Percentiles rank a stretch among this genome's conserved stretches.
phyloP scores from a whole-genome alignment of 2,329 filamentous ascomycete species.

The Sporothrix pseudoabietina region DNA sequence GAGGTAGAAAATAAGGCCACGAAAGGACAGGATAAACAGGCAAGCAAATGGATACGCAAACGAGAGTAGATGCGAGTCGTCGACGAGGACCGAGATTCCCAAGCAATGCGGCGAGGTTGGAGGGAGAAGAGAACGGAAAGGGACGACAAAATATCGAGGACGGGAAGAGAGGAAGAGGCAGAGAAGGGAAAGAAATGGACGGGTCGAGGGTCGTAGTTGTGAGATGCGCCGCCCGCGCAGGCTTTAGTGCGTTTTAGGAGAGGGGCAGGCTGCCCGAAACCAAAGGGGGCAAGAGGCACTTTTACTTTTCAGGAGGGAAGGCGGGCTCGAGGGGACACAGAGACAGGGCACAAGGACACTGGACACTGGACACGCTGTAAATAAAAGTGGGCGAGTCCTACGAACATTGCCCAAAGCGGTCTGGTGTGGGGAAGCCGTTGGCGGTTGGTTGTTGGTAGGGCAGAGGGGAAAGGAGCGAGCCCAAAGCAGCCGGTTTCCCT shows the following conservation, averaged over 20 bases:
- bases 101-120: not conserved
- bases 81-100: conserved; percentile 15
- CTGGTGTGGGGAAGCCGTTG: conserved; percentile 33
- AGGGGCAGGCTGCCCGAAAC: conserved; percentile 21
- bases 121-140: not conserved
- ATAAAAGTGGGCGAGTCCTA: conserved; percentile 21
- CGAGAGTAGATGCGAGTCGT: conserved; percentile 1
- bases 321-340: conserved; percentile 3
- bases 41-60: not conserved
- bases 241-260: conserved; percentile 19
- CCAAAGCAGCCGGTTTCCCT: not conserved
- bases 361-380: not conserved
- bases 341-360: not conserved
- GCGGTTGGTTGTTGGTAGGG: conserved; percentile 8
- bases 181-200: conserved; percentile 4
- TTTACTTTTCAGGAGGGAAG: conserved; percentile 12
- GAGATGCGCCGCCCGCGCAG: conserved; percentile 27
- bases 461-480: conserved; percentile 18
- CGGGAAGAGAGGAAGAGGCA: conserved; percentile 19
- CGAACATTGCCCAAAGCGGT: conserved; percentile 23
- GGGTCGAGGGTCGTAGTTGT: conserved; percentile 14
- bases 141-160: not conserved
- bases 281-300: conserved; percentile 20
- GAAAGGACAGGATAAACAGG: not conserved
- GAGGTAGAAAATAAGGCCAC: conserved; percentile 6